Evolutionary conservation across 1,284 basidiomycete species (phyloP).

Genomic region (Marasmius fiardii): DNA sequence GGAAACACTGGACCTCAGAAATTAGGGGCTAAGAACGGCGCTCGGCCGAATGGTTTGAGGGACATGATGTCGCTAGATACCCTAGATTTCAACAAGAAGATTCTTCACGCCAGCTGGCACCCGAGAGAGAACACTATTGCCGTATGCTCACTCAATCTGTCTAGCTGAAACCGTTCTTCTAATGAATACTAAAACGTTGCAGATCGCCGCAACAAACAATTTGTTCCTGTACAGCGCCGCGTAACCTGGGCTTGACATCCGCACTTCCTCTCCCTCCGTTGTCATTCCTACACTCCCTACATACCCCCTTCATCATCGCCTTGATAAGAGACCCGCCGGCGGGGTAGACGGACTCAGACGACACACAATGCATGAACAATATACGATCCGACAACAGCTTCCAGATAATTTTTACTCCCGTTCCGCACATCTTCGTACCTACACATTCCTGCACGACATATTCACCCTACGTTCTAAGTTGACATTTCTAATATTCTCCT

Average conservation of each 20-base stretch:
- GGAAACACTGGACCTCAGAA: constrained; percentile 75
- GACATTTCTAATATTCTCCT: constrained; percentile 2
- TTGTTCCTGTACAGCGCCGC: constrained; percentile 85
- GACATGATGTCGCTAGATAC: constrained; percentile 89
- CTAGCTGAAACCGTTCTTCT: not conserved
- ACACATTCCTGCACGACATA: constrained; percentile 2
- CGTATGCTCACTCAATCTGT: constrained; percentile 37
- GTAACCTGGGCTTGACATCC: constrained; percentile 29
- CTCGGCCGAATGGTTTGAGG: constrained; percentile 63
- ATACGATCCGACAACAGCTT: constrained; percentile 8
- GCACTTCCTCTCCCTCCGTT: constrained; percentile 10
- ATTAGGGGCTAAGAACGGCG: constrained; percentile 67
- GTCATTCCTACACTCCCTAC: constrained; percentile 8
- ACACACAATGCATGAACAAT: constrained; percentile 23
- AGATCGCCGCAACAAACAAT: constrained; percentile 96
- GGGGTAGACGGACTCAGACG: constrained; percentile 22
- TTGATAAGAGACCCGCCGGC: constrained; percentile 20
- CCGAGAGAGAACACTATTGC: constrained; percentile 97
- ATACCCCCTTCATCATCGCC: constrained; percentile 13
- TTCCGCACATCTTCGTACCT: constrained; percentile 1
- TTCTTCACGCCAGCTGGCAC: constrained; percentile 96
- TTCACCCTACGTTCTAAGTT: constrained; percentile 6
- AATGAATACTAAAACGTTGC: not conserved
- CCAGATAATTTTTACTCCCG: too few species aligned
- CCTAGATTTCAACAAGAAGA: constrained; percentile 99